Evolutionary conservation across 768 basidiomycete genomes (phyloP), one percentile per base, ranked within the genome.

Genomic region (Pulveroboletus sp.): DNA sequence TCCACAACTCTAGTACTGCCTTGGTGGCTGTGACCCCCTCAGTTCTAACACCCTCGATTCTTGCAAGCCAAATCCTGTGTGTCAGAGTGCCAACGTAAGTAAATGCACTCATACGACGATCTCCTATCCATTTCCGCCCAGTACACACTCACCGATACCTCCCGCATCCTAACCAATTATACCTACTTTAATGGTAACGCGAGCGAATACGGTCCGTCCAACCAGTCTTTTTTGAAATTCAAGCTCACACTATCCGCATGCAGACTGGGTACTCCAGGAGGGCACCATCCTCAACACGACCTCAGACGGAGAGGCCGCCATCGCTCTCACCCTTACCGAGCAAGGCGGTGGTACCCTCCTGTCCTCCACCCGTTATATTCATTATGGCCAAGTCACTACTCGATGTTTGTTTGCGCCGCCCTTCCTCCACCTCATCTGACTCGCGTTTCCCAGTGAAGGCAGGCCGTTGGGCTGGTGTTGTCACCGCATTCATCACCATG

Each of bases 401-500:
- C 76, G 70, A 46, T 51, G 85, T 88, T 57, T 25, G 72, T 51
- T 6, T 38, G 17, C 17, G 8, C 16, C 5, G 1, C 11, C 14
- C 6, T 21, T 24, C 5, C 8, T 25, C n/a, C 13, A 5, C 35
- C 35, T 20, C 20, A 24, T 21, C 24, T 50, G n/a, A 55, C 36
- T 24, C 17, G 5, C 12, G 2, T 17, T 24, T 12, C 38, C 16
- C 57, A 87, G 85, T 90, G 56, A 90, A 90, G 70, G 85, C 88
- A 1, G 81, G 86, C 35, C 78, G 80, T 48, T 90, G 87, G 88
- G 75, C 64, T 16, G 90, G 90, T 29, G 83, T 94, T 7, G 85
- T 94, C 45, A 84, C 85, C 1, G 90, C 91, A 9, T 87, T 87
- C 69, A 88, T 90, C 59, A 86, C 84, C 6, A 92, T 92, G 90